Percentiles rank a stretch among this genome's conserved stretches.
These are phyloP conservation scores for Pinus taeda DNA, from an alignment of 75 land plant species.

Conservation along the genomic window DNA sequence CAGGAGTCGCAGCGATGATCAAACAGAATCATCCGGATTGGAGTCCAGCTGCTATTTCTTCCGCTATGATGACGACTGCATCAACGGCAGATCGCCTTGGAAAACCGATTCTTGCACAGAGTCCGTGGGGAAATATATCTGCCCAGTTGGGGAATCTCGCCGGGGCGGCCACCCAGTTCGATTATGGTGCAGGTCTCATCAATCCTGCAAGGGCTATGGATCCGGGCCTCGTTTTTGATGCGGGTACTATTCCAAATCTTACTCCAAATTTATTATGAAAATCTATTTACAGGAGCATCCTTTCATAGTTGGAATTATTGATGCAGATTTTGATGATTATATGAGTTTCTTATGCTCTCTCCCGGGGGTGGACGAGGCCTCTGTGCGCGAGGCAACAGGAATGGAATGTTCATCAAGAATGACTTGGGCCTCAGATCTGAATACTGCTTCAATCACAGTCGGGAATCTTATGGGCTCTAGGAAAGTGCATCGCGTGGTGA, in stretches of 20 bases:
- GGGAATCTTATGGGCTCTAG: conserved; percentile 48
- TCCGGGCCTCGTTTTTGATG: conserved; percentile 69
- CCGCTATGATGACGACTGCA: conserved; percentile 70
- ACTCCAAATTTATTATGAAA: background rate
- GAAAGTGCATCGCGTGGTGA: conserved; percentile 32
- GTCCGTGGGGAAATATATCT: background rate
- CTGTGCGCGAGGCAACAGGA: conserved; percentile 51
- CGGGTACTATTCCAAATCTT: conserved; percentile 13
- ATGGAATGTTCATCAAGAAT: conserved; percentile 15
- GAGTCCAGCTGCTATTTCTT: conserved; percentile 60
- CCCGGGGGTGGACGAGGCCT: conserved; percentile 59
- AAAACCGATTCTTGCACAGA: conserved; percentile 20
- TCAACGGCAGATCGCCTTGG: conserved; percentile 26
- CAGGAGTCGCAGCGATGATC: conserved; percentile 69
- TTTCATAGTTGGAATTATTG: background rate
- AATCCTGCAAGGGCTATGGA: conserved; percentile 61
- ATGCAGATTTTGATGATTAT: conserved; percentile 37
- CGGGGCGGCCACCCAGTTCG: conserved; percentile 53
- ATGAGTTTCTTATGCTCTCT: conserved; percentile 62
- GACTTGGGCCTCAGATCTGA: conserved; percentile 53
- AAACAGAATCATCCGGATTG: conserved; percentile 62
- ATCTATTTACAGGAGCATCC: background rate
- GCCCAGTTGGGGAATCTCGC: conserved; percentile 20
- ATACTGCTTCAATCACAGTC: conserved; percentile 47
- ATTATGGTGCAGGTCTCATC: conserved; percentile 55